These are phyloP conservation scores for Triglochin maritima DNA, from an alignment of 106 monocot species.

Conservation along the genomic window DNA sequence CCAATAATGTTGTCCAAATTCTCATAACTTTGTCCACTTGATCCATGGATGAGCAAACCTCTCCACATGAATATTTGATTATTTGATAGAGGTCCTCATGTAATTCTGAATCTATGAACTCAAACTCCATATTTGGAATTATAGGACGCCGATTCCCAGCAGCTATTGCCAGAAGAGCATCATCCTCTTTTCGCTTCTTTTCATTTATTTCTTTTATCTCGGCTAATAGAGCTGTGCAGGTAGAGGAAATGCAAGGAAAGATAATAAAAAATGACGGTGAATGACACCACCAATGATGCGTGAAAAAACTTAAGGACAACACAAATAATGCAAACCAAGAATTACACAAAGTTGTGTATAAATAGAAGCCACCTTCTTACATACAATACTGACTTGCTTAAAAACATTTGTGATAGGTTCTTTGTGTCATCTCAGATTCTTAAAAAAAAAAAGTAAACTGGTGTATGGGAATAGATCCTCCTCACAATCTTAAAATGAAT, in stretches of 20 bases:
- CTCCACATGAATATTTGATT: slow-evolving; percentile 81
- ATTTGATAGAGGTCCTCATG: slow-evolving; percentile 77
- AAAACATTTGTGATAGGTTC: no score
- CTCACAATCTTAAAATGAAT: no score
- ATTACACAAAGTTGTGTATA: no score
- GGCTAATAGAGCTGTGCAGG: slow-evolving; percentile 52
- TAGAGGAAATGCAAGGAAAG: background rate
- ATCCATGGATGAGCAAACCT: slow-evolving; percentile 69
- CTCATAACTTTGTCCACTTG: slow-evolving; percentile 86
- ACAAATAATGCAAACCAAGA: no score
- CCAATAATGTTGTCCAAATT: slow-evolving; percentile 89
- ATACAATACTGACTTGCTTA: no score
- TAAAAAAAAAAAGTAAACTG: no score
- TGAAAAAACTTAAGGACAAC: no score
- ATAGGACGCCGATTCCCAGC: slow-evolving; percentile 64
- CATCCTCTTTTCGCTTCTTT: slow-evolving; percentile 78
- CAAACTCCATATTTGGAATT: slow-evolving; percentile 68
- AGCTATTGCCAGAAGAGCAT: slow-evolving; percentile 72
- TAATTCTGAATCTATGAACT: slow-evolving; percentile 52
- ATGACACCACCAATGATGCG: background rate
- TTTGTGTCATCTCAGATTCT: no score
- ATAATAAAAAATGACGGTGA: background rate
- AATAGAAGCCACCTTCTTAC: no score
- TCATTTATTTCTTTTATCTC: slow-evolving; percentile 98
- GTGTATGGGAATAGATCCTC: no score